phyloP scores from a whole-genome alignment of 164 flowering plant species.

The Stephania japonica region DNA sequence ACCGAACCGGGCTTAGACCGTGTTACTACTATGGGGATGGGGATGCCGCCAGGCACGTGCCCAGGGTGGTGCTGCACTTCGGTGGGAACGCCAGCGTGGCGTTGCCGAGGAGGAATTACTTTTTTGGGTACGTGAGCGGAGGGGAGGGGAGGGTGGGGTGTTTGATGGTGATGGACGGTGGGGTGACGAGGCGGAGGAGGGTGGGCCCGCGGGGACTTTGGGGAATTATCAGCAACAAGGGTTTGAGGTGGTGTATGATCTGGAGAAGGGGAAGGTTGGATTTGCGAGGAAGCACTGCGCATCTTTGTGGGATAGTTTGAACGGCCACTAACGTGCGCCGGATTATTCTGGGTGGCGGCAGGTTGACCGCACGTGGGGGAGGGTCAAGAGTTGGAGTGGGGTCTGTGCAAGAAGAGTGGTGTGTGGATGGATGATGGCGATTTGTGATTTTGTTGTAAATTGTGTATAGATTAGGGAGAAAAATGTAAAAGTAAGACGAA shows the following conservation, averaged over 20 bases:
- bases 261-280: constrained; percentile 60
- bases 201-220: constrained; percentile 74
- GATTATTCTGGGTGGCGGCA: too few species aligned
- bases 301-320: constrained; percentile 51
- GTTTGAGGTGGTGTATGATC: constrained; percentile 89
- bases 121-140: constrained; percentile 50
- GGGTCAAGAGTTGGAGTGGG: too few species aligned
- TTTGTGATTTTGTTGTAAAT: too few species aligned
- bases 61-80: constrained; percentile 54
- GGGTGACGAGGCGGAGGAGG: constrained; percentile 49
- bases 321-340: background rate
- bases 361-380: too few species aligned
- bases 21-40: constrained; percentile 47
- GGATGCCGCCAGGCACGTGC: constrained; percentile 25
- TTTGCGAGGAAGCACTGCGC: constrained; percentile 68
- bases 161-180: constrained; percentile 83
- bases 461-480: too few species aligned
- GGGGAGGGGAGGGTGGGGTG: constrained; percentile 59
- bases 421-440: too few species aligned
- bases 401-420: too few species aligned
- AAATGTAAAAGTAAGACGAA: too few species aligned
- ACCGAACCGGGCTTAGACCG: constrained; percentile 59
- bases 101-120: constrained; percentile 70
- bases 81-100: constrained; percentile 64
- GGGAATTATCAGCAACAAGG: constrained; percentile 97